Conservation (phyloP, 805 yeast species). For the Metschnikowia sp. region DNA sequence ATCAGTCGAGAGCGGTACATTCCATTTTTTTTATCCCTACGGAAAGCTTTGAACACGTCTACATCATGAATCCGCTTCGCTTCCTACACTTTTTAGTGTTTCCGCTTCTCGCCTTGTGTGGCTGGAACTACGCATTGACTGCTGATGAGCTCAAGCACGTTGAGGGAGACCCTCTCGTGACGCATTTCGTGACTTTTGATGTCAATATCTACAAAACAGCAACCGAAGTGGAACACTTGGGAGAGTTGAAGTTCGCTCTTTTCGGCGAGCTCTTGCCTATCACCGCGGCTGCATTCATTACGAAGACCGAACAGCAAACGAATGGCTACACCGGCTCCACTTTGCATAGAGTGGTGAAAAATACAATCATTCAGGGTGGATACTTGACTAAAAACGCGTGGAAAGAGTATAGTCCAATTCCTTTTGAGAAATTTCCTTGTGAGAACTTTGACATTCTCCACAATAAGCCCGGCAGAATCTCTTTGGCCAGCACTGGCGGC, state of each 20-base stretch:
- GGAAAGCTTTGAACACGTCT: too few species aligned
- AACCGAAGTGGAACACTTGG: constrained; percentile 24
- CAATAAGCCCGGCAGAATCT: constrained; percentile 29
- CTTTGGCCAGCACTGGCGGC: constrained; percentile 27
- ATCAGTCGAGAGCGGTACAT: neutral
- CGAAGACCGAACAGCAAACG: constrained; percentile 25
- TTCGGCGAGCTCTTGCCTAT: constrained; percentile 18
- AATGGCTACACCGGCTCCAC: constrained; percentile 23
- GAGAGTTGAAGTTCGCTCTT: constrained; percentile 32
- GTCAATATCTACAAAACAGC: constrained; percentile 28
- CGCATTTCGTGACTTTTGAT: constrained; percentile 44
- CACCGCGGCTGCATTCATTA: constrained; percentile 36
- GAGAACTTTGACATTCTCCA: constrained; percentile 27
- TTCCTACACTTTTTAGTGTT: constrained; percentile 4
- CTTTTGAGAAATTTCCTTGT: constrained; percentile 23
- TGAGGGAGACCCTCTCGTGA: constrained; percentile 45
- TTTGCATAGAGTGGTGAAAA: constrained; percentile 35
- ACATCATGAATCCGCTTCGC: constrained; percentile 3
- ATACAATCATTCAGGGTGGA: constrained; percentile 42
- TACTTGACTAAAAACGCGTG: constrained; percentile 17
- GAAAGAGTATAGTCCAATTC: constrained; percentile 21
- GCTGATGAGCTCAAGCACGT: constrained; percentile 21
- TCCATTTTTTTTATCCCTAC: neutral
- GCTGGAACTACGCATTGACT: constrained; percentile 7
- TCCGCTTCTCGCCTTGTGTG: constrained; percentile 6